Percentiles rank a stretch among this genome's conserved stretches.
These are phyloP conservation scores for Silene noctiflora DNA, from an alignment of 179 eudicot genomes.

Conservation along the genomic window DNA sequence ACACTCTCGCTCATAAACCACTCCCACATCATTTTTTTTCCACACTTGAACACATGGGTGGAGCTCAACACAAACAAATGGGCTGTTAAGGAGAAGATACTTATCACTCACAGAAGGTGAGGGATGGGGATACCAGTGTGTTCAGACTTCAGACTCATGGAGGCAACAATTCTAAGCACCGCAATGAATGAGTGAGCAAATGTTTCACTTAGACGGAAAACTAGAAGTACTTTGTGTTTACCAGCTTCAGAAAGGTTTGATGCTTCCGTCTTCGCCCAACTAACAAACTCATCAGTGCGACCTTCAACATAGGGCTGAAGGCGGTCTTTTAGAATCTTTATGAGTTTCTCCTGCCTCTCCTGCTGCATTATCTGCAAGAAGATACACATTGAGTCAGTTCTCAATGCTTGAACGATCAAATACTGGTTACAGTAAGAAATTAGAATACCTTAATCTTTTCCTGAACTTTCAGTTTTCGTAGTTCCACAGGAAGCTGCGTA, in stretches of 20 bases:
- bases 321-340: constrained; percentile 48
- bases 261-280: constrained; percentile 78
- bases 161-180: background rate
- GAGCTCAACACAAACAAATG: too few species aligned
- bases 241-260: constrained; percentile 81
- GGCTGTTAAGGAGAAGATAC: background rate
- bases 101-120: background rate
- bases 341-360: constrained; percentile 80
- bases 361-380: constrained; percentile 55
- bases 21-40: too few species aligned
- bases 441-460: constrained; percentile 68
- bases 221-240: constrained; percentile 19
- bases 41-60: too few species aligned
- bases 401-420: constrained; percentile 1
- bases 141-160: background rate
- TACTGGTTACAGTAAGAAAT: background rate
- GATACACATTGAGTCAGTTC: constrained; percentile 10
- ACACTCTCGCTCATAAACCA: too few species aligned
- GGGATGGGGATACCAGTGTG: background rate
- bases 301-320: constrained; percentile 79
- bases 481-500: constrained; percentile 44
- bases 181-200: background rate
- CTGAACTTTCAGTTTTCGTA: constrained; percentile 55
- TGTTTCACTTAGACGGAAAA: background rate
- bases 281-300: constrained; percentile 57